Evolutionary conservation across 495 filamentous ascomycete species (phyloP).

Genomic region (Chaetomium tenue): DNA sequence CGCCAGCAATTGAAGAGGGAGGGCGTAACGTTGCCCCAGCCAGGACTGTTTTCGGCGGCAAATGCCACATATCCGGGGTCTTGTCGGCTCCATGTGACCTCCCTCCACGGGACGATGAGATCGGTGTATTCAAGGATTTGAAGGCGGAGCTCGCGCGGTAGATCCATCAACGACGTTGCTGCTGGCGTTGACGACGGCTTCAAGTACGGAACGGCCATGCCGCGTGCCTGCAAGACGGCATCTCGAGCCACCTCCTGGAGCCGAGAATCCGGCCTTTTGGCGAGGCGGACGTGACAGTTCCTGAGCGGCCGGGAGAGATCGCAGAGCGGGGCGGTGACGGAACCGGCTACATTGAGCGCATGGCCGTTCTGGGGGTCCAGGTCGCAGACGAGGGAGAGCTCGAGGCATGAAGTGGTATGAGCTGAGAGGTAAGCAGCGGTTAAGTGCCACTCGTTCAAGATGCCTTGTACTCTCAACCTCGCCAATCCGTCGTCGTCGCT

Average conservation of each 20-base stretch:
- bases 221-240: not conserved
- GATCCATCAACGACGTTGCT: not conserved
- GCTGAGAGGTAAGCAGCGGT: not conserved
- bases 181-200: not conserved
- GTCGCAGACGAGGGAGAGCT: slow-evolving; percentile 2
- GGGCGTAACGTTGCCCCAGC: not conserved
- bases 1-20: not conserved
- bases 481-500: not conserved
- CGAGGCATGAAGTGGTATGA: not conserved
- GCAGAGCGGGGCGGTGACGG: not conserved
- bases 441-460: not conserved
- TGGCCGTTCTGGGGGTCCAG: not conserved
- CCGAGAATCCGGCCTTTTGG: not conserved
- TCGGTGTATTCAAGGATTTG: slow-evolving; percentile 1
- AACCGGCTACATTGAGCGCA: not conserved
- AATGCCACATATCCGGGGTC: not conserved
- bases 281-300: not conserved
- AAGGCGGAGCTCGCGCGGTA: not conserved
- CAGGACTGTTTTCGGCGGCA: not conserved
- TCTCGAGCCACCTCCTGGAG: not conserved
- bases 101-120: not conserved
- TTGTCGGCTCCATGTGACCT: not conserved
- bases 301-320: not conserved
- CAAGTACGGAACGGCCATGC: not conserved
- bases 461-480: too few species aligned